A percentile compares a stretch with the other conserved stretches of the same genome.
phyloP scores from a whole-genome alignment of 352 stramenopile species.

The Globisporangium iwayamae region DNA sequence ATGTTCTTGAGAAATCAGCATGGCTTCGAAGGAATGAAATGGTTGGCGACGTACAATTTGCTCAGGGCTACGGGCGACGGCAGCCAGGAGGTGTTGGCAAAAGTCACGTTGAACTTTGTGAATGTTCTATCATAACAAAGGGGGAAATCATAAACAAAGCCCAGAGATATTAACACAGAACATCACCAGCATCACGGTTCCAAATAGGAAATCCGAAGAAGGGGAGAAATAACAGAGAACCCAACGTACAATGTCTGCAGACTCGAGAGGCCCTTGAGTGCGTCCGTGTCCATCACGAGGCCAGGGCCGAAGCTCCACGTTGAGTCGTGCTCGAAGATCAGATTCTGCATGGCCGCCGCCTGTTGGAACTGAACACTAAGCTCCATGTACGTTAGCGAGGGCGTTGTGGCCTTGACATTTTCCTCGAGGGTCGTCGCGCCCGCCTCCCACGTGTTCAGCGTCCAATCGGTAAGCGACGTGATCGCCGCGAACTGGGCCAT shows the following conservation, averaged over 20 bases:
- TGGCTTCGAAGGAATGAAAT: background rate
- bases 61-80: conserved; percentile 23
- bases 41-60: conserved; percentile 28
- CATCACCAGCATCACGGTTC: background rate
- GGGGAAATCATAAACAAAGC: background rate
- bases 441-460: conserved; percentile 27
- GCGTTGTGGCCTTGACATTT: conserved; percentile 12
- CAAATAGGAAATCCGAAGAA: background rate
- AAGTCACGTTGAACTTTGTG: conserved; percentile 35
- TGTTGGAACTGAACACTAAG: conserved; percentile 9
- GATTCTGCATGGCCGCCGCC: conserved; percentile 1
- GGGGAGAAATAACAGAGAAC: background rate
- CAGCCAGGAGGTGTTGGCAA: conserved; percentile 35
- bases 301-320: conserved; percentile 17
- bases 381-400: conserved; percentile 27
- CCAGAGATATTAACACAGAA: background rate
- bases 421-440: conserved; percentile 18
- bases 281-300: conserved; percentile 17
- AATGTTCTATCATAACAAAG: conserved; percentile 24
- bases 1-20: background rate
- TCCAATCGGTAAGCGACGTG: conserved; percentile 23
- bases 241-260: conserved; percentile 28
- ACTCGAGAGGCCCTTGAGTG: conserved; percentile 22
- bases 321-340: conserved; percentile 12
- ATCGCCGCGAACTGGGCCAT: conserved; percentile 21